Percentiles rank a stretch among this genome's conserved stretches.
Conservation (phyloP, 108 stramenopile species). For the Cyclotella choctawhatcheeana region DNA sequence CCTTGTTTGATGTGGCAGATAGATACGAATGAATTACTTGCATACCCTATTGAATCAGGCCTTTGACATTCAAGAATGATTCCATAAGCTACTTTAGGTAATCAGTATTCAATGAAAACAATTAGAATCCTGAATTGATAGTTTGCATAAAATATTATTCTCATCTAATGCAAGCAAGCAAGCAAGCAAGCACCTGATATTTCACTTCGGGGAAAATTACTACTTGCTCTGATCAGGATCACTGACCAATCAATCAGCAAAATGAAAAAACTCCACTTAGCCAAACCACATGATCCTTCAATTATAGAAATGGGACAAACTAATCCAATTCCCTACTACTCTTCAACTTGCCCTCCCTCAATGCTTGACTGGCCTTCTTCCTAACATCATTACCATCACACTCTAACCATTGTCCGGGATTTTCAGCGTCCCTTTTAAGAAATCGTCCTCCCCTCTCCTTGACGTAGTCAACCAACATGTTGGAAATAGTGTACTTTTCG, state of each 20-base stretch:
- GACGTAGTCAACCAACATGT: slow-evolving; percentile 45
- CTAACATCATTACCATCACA: slow-evolving; percentile 52
- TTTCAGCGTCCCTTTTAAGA: slow-evolving; percentile 46
- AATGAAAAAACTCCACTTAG: neutral
- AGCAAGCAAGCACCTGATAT: too few species aligned
- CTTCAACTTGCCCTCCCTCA: slow-evolving; percentile 53
- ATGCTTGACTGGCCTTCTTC: slow-evolving; percentile 62
- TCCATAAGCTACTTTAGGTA: too few species aligned
- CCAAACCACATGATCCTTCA: neutral
- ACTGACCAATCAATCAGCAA: too few species aligned
- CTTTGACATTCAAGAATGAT: too few species aligned
- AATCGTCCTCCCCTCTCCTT: slow-evolving; percentile 53
- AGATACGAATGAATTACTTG: neutral
- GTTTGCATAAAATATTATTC: too few species aligned
- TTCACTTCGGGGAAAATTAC: too few species aligned
- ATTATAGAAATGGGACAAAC: neutral
- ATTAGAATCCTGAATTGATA: too few species aligned
- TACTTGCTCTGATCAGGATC: too few species aligned
- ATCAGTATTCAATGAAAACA: too few species aligned
- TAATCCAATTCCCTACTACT: neutral
- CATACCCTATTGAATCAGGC: too few species aligned
- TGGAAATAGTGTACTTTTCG: slow-evolving; percentile 46
- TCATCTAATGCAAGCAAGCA: too few species aligned
- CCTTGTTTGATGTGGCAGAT: neutral
- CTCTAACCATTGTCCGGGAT: slow-evolving; percentile 37